Conservation (phyloP, 495 filamentous ascomycete genomes). For the Penicillium parvum region DNA sequence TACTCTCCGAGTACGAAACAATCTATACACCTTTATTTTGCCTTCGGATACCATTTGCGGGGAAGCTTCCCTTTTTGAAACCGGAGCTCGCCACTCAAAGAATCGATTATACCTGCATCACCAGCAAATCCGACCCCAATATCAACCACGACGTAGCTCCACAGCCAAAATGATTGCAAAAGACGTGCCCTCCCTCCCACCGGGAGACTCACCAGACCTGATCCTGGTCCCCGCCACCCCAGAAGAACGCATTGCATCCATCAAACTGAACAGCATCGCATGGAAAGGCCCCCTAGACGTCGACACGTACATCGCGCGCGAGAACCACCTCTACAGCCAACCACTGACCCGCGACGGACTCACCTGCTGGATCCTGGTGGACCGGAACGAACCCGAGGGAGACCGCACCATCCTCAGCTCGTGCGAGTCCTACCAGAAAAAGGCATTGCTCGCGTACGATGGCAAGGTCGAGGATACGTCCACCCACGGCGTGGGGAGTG, state of each 20-base stretch:
- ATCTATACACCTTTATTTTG: neutral
- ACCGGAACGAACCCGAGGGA: constrained; percentile 43
- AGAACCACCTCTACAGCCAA: constrained; percentile 64
- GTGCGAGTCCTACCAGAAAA: constrained; percentile 81
- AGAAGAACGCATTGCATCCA: constrained; percentile 58
- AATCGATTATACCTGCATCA: neutral
- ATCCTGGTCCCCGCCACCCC: constrained; percentile 63
- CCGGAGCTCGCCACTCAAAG: neutral
- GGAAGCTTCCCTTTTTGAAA: neutral
- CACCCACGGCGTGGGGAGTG: constrained; percentile 80
- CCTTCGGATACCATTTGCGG: neutral
- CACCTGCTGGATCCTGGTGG: constrained; percentile 81
- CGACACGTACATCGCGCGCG: constrained; percentile 71
- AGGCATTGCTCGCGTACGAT: constrained; percentile 52
- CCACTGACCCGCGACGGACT: constrained; percentile 67
- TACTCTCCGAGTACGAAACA: neutral
- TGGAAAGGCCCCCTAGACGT: constrained; percentile 68
- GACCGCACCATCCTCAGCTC: constrained; percentile 65
- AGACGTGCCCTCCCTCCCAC: constrained; percentile 44
- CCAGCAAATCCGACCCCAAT: neutral
- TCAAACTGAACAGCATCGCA: constrained; percentile 60
- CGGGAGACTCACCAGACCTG: constrained; percentile 55
- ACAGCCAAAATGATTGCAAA: constrained; percentile 34
- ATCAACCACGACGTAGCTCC: neutral
- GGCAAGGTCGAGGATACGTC: constrained; percentile 56